phyloP scores from a whole-genome alignment of 179 eudicot genomes.

The Heliamphora pulchella region DNA sequence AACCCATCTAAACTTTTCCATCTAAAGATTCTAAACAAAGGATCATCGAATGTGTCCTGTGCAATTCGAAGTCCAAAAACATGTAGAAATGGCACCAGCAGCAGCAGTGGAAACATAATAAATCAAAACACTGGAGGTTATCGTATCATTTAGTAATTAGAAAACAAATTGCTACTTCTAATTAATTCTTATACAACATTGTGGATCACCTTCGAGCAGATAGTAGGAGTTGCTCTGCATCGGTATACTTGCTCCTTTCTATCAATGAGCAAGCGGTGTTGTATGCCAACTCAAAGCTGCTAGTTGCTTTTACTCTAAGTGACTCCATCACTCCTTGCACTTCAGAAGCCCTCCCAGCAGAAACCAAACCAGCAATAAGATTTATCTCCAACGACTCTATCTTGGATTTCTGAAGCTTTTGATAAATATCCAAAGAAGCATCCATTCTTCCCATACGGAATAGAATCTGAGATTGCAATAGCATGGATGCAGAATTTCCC shows the following conservation, averaged over 20 bases:
- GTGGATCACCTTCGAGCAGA: constrained; percentile 68
- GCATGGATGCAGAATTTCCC: constrained; percentile 43
- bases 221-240: constrained; percentile 81
- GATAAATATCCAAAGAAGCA: constrained; percentile 62
- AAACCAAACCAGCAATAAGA: constrained; percentile 70
- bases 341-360: constrained; percentile 69
- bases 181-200: neutral
- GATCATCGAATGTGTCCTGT: too few species aligned
- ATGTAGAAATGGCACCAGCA: neutral
- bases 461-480: constrained; percentile 74
- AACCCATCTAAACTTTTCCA: too few species aligned
- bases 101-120: neutral
- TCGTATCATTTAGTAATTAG: neutral
- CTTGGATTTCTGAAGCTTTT: constrained; percentile 59
- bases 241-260: constrained; percentile 47
- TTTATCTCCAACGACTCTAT: constrained; percentile 63
- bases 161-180: neutral
- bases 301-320: constrained; percentile 61
- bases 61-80: neutral
- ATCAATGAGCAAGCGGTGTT: constrained; percentile 81
- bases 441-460: constrained; percentile 72
- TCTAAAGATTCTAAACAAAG: too few species aligned
- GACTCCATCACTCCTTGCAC: constrained; percentile 60
- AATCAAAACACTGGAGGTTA: neutral
- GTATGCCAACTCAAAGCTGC: constrained; percentile 87